These are phyloP conservation scores for Neolentinus lepideus DNA, from an alignment of 1,284 basidiomycete genomes.

Conservation along the genomic window DNA sequence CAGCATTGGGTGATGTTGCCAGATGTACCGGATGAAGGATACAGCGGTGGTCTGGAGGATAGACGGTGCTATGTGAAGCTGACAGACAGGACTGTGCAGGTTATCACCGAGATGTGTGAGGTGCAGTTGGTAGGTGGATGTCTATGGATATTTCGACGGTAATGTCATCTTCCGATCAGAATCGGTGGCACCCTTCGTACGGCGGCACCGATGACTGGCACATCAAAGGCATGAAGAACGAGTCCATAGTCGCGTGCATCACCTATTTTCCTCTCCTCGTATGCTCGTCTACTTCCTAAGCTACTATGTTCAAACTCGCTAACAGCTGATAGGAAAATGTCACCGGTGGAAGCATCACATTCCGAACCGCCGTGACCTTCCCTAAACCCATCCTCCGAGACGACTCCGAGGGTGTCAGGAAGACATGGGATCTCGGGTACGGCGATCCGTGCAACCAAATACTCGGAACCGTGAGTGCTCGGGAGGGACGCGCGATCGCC, in stretches of 20 bases:
- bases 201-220: conserved; percentile 36
- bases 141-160: conserved; percentile 6
- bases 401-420: conserved; percentile 35
- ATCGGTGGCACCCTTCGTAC: conserved; percentile 30
- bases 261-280: conserved; percentile 36
- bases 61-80: conserved; percentile 28
- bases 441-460: conserved; percentile 39
- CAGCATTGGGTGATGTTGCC: conserved; percentile 38
- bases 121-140: conserved; percentile 29
- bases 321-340: conserved; percentile 31
- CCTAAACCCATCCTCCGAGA: conserved; percentile 33
- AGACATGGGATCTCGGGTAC: conserved; percentile 41
- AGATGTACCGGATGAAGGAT: conserved; percentile 35
- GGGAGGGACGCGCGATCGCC: conserved; percentile 29
- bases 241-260: conserved; percentile 41
- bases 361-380: conserved; percentile 42
- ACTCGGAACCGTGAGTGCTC: conserved; percentile 31
- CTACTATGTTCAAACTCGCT: no score
- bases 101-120: conserved; percentile 38
- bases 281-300: conserved; percentile 8
- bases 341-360: conserved; percentile 25
- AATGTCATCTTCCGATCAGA: conserved; percentile 20
- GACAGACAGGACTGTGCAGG: conserved; percentile 28
- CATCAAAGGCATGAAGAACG: conserved; percentile 50
- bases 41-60: conserved; percentile 31